Percentiles rank a stretch among this genome's conserved stretches.
Conservation (phyloP, 164 flowering plant species). For the Brasenia schreberi region DNA sequence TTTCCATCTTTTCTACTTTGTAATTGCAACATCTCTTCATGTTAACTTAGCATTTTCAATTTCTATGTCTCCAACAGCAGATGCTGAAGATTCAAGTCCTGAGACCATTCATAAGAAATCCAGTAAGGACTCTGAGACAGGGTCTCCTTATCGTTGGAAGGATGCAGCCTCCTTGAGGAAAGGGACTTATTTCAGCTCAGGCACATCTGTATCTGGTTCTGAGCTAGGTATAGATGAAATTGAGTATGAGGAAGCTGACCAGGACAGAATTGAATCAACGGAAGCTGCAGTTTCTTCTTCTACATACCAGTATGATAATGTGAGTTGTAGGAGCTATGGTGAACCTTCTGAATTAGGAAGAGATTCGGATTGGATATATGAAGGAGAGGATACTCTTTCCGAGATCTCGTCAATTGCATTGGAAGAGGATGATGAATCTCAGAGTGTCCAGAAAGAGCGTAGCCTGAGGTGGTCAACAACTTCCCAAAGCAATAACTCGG, state of each 20-base stretch:
- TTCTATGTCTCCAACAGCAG: no score
- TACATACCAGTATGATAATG: no score
- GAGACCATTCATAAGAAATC: background rate
- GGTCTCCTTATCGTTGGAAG: background rate
- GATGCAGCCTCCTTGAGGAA: background rate
- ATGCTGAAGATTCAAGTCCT: background rate
- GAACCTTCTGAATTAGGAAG: background rate
- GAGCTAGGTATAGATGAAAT: background rate
- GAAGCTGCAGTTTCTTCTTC: background rate
- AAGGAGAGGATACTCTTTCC: background rate
- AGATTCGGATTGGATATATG: background rate
- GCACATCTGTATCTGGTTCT: background rate
- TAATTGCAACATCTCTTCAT: no score
- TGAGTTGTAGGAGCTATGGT: background rate
- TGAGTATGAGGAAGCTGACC: background rate
- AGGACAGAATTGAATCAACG: background rate
- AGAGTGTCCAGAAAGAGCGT: background rate
- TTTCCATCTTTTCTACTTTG: no score
- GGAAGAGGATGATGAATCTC: background rate
- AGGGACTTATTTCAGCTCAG: background rate
- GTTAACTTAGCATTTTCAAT: no score
- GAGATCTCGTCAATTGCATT: background rate
- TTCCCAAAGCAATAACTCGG: background rate
- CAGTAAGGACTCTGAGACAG: background rate
- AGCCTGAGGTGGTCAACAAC: background rate